Evolutionary conservation across 768 basidiomycete species (phyloP).

Genomic region (Phylloporus rhodoxanthus): DNA sequence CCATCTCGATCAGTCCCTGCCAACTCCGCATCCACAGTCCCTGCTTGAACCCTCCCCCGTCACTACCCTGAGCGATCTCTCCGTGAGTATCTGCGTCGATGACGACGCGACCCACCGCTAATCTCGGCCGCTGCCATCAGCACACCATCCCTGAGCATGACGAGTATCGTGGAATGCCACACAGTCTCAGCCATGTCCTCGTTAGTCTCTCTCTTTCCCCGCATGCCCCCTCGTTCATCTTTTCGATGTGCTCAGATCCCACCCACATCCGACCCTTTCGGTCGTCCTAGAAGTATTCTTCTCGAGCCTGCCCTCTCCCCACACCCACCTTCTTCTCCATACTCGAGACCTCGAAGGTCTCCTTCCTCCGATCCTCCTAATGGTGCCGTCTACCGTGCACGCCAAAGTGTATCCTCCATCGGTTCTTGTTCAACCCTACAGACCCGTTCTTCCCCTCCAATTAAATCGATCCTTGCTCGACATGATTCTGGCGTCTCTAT

Average conservation of each 20-base stretch:
- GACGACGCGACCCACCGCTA: constrained; percentile 15
- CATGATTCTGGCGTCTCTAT: constrained; percentile 46
- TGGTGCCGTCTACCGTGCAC: constrained; percentile 21
- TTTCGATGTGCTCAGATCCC: constrained; percentile 16
- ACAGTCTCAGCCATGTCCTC: constrained; percentile 26
- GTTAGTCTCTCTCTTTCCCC: constrained; percentile 15
- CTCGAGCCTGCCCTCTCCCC: constrained; percentile 16
- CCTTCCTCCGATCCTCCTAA: constrained; percentile 14
- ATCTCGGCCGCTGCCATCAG: constrained; percentile 21
- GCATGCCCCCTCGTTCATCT: constrained; percentile 7
- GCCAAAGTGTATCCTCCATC: constrained; percentile 38
- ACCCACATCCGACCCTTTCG: constrained; percentile 11
- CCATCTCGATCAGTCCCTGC: neutral
- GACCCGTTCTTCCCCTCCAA: constrained; percentile 17
- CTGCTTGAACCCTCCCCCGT: constrained; percentile 20
- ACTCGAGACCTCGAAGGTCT: constrained; percentile 17
- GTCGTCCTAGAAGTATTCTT: constrained; percentile 25
- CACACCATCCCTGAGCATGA: constrained; percentile 27
- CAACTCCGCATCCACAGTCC: constrained; percentile 11
- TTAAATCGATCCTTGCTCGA: constrained; percentile 57
- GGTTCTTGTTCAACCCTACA: constrained; percentile 28
- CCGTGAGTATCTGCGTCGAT: constrained; percentile 22
- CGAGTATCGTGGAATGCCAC: constrained; percentile 26
- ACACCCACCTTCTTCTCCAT: constrained; percentile 12
- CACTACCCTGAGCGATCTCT: constrained; percentile 21